phyloP scores from a whole-genome alignment of 495 filamentous ascomycete species.

The Xylaria scruposa region DNA sequence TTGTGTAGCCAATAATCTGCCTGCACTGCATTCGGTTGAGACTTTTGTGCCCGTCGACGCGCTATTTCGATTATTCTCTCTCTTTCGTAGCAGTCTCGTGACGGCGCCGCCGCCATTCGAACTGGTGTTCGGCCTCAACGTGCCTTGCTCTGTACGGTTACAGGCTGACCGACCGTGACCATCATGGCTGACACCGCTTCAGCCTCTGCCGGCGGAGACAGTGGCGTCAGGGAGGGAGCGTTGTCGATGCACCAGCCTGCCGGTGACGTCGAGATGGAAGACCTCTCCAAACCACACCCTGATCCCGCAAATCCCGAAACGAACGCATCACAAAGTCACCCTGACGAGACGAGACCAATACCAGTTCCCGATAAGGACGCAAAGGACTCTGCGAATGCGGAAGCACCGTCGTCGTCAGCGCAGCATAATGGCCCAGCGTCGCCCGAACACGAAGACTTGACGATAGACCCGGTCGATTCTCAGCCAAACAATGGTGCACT shows the following conservation, averaged over 20 bases:
- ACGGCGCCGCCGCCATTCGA: conserved; percentile 15
- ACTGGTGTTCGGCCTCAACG: conserved; percentile 14
- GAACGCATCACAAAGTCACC: conserved; percentile 30
- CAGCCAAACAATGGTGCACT: conserved; percentile 51
- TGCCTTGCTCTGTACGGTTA: conserved; percentile 23
- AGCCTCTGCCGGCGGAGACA: conserved; percentile 36
- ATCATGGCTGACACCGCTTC: conserved; percentile 37
- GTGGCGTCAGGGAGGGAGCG: conserved; percentile 33
- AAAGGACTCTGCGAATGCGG: conserved; percentile 30
- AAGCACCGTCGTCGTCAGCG: conserved; percentile 32
- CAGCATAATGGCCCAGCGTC: conserved; percentile 29
- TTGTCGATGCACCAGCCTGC: conserved; percentile 34
- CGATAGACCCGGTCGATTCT: conserved; percentile 51
- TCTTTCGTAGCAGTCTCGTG: neutral
- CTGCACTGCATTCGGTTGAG: conserved; percentile 19
- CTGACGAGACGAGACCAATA: conserved; percentile 29
- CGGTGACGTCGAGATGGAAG: conserved; percentile 42
- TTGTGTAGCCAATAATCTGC: conserved; percentile 28
- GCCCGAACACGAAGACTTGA: conserved; percentile 40
- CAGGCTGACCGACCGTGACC: conserved; percentile 26
- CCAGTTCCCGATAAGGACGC: conserved; percentile 33
- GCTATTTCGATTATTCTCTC: conserved; percentile 15
- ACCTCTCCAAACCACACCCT: conserved; percentile 35
- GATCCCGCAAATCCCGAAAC: conserved; percentile 34
- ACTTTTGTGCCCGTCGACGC: conserved; percentile 17